Conservation (phyloP, 768 basidiomycete species). For the Trametes maxima region DNA sequence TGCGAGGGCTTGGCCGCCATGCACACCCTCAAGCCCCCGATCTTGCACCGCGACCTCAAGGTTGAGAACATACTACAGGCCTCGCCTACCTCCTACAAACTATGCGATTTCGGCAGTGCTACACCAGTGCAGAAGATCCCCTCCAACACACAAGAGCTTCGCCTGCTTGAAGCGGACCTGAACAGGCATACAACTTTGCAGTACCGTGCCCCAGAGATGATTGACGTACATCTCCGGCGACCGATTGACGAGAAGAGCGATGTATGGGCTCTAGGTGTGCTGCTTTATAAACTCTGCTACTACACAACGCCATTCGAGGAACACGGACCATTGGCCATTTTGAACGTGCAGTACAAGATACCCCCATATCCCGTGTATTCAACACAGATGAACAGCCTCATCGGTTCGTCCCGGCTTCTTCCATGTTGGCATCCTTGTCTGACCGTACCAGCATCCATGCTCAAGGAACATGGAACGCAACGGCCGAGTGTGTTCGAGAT, state of each 20-base stretch:
- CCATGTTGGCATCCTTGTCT: not conserved
- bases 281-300: constrained; percentile 98
- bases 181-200: constrained; percentile 96
- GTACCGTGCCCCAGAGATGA: constrained; percentile 99
- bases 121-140: constrained; percentile 77
- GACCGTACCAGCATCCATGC: constrained; percentile 71
- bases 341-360: constrained; percentile 94
- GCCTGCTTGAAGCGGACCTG: constrained; percentile 85
- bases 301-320: constrained; percentile 99
- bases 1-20: constrained; percentile 96
- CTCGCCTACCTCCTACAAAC: constrained; percentile 81
- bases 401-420: constrained; percentile 54
- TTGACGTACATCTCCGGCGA: constrained; percentile 82
- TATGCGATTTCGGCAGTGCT: constrained; percentile 98
- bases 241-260: constrained; percentile 94
- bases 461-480: constrained; percentile 85
- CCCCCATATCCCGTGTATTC: constrained; percentile 91
- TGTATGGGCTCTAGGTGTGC: constrained; percentile 96
- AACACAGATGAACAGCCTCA: constrained; percentile 75
- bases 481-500: constrained; percentile 89
- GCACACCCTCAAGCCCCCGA: constrained; percentile 89
- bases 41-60: constrained; percentile 97
- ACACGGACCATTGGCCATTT: constrained; percentile 92
- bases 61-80: constrained; percentile 98
- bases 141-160: constrained; percentile 78